Evolutionary conservation across 495 filamentous ascomycete genomes (phyloP), one percentile per base, ranked within the genome.

Genomic region (Talaromyces thailandensis): DNA sequence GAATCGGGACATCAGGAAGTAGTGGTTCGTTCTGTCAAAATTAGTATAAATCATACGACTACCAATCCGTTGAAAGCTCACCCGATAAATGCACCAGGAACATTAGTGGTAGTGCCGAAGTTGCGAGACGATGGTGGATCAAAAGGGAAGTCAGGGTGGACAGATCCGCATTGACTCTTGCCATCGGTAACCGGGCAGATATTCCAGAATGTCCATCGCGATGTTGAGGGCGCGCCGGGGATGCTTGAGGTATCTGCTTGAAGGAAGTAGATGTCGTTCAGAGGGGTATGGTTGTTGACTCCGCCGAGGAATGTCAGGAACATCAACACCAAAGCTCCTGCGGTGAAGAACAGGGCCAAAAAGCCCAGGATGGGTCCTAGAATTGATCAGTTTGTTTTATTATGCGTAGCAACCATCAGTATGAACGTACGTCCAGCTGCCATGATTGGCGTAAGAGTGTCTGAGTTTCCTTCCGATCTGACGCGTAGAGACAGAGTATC

Each of bases 171-270:
- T 51, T 79, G 64, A 65, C 82, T 89, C 60, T 70, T 74, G 21
- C 86, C 86, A 58, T 82, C 74, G 14, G 28, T 14, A 28, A 81
- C 82, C 26, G 74, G 69, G 72, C 86, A 89, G n/a, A 93, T 71
- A 66, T 86, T 85, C 83, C 92, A 93, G 76, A 87, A 93, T 3
- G 92, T 94, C 92, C 92, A 96, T 74, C 92, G 85, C 7, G 90
- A 86, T 7, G 82, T 64, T 35, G 81, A 32, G 23, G 84, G 81
- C 2, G 91, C 85, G 23, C 83, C 83, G 11, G 86, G 76, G 68
- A 95, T 92, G 67, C 78, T 83, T 52, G 76, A 73, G 14, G 90
- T 93, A 70, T 85, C 79, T 66, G 86, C 88, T 69, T 88, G 81
- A 31, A 96, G 84, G 81, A 96, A 95, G 77, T 87, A 96, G 66